Conservation (phyloP, 1,284 basidiomycete species). For the Rhizoctonia solani region DNA sequence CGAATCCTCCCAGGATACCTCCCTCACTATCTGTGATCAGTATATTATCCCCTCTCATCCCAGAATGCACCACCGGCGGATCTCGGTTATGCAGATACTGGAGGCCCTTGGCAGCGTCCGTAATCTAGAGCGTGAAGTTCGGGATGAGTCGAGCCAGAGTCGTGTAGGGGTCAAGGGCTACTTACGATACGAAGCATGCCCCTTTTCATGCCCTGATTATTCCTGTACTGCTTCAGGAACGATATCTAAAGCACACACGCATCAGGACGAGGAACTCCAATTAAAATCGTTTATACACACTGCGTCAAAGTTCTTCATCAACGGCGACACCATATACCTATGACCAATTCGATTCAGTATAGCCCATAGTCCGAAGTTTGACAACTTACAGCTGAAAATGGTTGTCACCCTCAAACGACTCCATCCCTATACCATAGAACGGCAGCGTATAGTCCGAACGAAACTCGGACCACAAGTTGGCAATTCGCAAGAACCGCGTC, state of each 20-base stretch:
- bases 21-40: conserved; percentile 22
- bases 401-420: not conserved
- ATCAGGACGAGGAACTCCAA: not conserved
- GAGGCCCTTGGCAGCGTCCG: conserved; percentile 22
- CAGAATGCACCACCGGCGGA: conserved; percentile 20
- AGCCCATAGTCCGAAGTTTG: not conserved
- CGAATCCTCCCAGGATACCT: conserved; percentile 21
- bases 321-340: conserved; percentile 29
- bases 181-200: conserved; percentile 22
- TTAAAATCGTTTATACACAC: not conserved
- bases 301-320: conserved; percentile 27
- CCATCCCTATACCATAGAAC: conserved; percentile 30
- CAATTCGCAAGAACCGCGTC: conserved; percentile 5
- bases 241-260: not conserved
- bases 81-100: conserved; percentile 18
- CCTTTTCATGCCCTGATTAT: conserved; percentile 1
- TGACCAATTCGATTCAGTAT: not conserved
- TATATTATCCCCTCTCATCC: conserved; percentile 26
- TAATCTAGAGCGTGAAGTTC: not conserved
- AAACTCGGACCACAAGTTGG: conserved; percentile 1
- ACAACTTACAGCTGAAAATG: conserved; percentile 23
- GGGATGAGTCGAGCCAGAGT: no score
- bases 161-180: not conserved
- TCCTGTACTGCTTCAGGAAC: conserved; percentile 12
- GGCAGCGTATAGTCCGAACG: conserved; percentile 22